These are phyloP conservation scores for Purpureocillium takamizusanense DNA, from an alignment of 2,329 filamentous ascomycete genomes.

Conservation along the genomic window DNA sequence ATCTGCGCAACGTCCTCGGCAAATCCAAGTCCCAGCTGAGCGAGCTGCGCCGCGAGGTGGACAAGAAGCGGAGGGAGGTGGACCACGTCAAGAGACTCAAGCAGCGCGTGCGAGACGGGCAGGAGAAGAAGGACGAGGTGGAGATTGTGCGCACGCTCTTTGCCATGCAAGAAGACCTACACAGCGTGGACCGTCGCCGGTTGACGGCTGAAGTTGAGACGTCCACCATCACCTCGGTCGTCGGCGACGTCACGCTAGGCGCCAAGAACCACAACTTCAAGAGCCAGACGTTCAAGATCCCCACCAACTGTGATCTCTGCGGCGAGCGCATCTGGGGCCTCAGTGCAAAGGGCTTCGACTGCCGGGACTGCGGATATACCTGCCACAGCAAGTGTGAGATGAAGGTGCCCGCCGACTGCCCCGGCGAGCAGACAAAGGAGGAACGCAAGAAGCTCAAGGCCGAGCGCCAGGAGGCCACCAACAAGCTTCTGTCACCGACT, in stretches of 20 bases:
- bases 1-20: constrained; percentile 79
- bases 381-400: constrained; percentile 99
- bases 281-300: constrained; percentile 97
- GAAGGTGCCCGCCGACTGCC: constrained; percentile 94
- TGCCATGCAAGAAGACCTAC: constrained; percentile 71
- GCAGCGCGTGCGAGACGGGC: constrained; percentile 70
- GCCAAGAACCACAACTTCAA: constrained; percentile 97
- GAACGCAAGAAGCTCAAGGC: constrained; percentile 90
- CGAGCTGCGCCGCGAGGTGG: constrained; percentile 72
- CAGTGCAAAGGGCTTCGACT: constrained; percentile 93
- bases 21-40: constrained; percentile 82
- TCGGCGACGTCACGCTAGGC: constrained; percentile 86
- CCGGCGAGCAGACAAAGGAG: constrained; percentile 87
- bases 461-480: constrained; percentile 73
- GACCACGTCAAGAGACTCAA: constrained; percentile 67
- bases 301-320: constrained; percentile 95
- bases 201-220: constrained; percentile 89
- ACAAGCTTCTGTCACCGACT: constrained; percentile 43
- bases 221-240: constrained; percentile 79
- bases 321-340: constrained; percentile 96
- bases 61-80: constrained; percentile 79
- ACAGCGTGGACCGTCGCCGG: constrained; percentile 74
- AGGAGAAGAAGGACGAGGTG: constrained; percentile 82
- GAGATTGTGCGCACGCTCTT: constrained; percentile 79
- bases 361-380: constrained; percentile 91